Percentiles rank a stretch among this genome's conserved stretches.
phyloP scores from a whole-genome alignment of 176 grass and related monocot species.

The Eleusine indica region DNA sequence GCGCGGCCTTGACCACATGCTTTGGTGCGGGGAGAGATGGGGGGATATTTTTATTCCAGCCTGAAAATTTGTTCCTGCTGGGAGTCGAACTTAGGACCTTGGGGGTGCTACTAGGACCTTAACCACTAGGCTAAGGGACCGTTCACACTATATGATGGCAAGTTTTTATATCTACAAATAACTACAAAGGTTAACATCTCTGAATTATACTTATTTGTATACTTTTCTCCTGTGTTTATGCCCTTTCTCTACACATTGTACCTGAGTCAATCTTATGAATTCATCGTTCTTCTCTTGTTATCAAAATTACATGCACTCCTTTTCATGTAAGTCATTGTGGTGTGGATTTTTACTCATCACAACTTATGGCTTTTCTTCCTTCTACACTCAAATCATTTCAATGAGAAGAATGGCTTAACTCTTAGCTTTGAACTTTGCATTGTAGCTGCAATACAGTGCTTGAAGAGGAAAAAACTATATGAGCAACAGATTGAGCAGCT shows the following conservation, averaged over 20 bases:
- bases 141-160: background rate
- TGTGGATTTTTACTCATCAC: slow-evolving; percentile 1
- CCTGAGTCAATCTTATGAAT: background rate
- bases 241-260: slow-evolving; percentile 1
- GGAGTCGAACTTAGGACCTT: too few species aligned
- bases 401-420: slow-evolving; percentile 2
- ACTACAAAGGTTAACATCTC: background rate
- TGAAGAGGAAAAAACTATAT: slow-evolving; percentile 95
- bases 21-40: too few species aligned
- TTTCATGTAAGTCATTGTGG: background rate
- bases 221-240: background rate
- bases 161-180: background rate
- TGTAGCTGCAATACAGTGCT: slow-evolving; percentile 93
- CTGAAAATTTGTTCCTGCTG: too few species aligned
- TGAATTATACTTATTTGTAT: background rate
- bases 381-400: slow-evolving; percentile 26
- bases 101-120: too few species aligned
- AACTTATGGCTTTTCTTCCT: background rate
- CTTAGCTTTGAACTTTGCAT: slow-evolving; percentile 25
- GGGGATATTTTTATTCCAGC: too few species aligned
- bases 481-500: slow-evolving; percentile 98
- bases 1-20: too few species aligned
- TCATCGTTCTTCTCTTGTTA: background rate
- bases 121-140: too few species aligned
- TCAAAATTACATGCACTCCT: background rate